Base-by-base conservation (phyloP, 139 green algal genomes). In the Micractinium conductrix region DNA sequence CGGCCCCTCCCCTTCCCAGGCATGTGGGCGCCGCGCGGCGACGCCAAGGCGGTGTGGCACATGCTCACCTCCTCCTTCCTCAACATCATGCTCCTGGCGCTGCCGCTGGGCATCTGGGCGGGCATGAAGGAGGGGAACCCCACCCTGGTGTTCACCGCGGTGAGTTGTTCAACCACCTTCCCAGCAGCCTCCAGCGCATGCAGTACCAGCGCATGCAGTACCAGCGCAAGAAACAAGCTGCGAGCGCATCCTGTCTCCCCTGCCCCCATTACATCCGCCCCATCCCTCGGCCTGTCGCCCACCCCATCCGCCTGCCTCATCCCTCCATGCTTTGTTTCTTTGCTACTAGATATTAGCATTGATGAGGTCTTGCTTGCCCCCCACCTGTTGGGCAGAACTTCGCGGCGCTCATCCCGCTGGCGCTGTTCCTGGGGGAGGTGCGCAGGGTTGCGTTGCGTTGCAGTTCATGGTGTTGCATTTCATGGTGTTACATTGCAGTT, bases 351-450 rank as follows among this genome's bases (percentile, higher is more conserved):
- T n/a, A n/a, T n/a, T n/a, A n/a, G 22, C 68, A 8, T 40, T 12
- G 9, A 74, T 45, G 33, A 3, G n/a, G 4, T 9, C 62, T 42
- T 67, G 4, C 40, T 43, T 8, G 8, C 62, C 38, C 33, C 42
- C 50, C 26, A 37, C 45, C 10, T 81, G n/a, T 38, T 2, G n/a
- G 83, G 80, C 87, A 95, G 86, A 98, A 97, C 90, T 96, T 98
- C 74, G 37, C 95, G 5, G 85, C 92, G 1, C 90, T 98, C 37
- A 83, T 98, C 19, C 95, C 95, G 0, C 88, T 98, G 50, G 95
- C 95, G 0, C 91, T 98, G 26, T 87, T 98, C 78, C 91, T 98
- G 73, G 95, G 95, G 0, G 93, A 97, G 83, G 84, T 62, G 53
- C n/a, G n/a, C n/a, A n/a, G n/a, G n/a, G n/a, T n/a, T n/a, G n/a